These are phyloP conservation scores for Pseudogymnoascus sp. DNA, from an alignment of 2,329 filamentous ascomycete species.

Conservation along the genomic window DNA sequence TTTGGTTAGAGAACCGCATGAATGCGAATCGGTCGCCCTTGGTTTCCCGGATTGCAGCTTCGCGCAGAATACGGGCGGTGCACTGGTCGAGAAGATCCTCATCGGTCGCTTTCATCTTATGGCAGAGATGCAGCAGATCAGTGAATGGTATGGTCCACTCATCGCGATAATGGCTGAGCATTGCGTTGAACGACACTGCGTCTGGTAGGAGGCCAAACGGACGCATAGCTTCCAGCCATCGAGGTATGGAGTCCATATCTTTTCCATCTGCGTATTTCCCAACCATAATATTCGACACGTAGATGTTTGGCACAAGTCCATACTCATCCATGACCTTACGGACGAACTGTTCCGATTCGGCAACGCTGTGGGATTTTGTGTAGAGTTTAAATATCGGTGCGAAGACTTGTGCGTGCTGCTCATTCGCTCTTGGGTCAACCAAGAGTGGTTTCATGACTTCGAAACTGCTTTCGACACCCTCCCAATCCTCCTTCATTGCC, in stretches of 20 bases:
- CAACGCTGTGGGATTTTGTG: slow-evolving; percentile 20
- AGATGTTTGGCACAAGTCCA: slow-evolving; percentile 18
- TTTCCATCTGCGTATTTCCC: slow-evolving; percentile 21
- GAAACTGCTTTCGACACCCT: slow-evolving; percentile 22
- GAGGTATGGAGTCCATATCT: slow-evolving; percentile 23
- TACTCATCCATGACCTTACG: slow-evolving; percentile 18
- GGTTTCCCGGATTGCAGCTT: not conserved
- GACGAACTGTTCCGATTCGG: slow-evolving; percentile 25
- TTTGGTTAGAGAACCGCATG: not conserved
- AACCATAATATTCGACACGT: slow-evolving; percentile 22
- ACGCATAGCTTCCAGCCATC: slow-evolving; percentile 23
- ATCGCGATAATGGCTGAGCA: slow-evolving; percentile 22
- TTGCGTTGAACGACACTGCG: slow-evolving; percentile 23
- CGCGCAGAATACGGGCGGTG: slow-evolving; percentile 19
- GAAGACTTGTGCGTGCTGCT: slow-evolving; percentile 16
- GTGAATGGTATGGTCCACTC: slow-evolving; percentile 21
- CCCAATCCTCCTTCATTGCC: slow-evolving; percentile 25
- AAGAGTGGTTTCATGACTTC: slow-evolving; percentile 16
- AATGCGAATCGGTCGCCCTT: slow-evolving; percentile 5
- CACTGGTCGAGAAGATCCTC: slow-evolving; percentile 4
- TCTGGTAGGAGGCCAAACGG: slow-evolving; percentile 17
- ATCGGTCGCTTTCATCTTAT: slow-evolving; percentile 14
- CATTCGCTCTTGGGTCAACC: slow-evolving; percentile 4
- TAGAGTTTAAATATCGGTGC: slow-evolving; percentile 25
- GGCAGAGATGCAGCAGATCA: slow-evolving; percentile 19